These are phyloP conservation scores for Talaromyces sp. DNA, from an alignment of 2,329 filamentous ascomycete genomes.

Conservation along the genomic window DNA sequence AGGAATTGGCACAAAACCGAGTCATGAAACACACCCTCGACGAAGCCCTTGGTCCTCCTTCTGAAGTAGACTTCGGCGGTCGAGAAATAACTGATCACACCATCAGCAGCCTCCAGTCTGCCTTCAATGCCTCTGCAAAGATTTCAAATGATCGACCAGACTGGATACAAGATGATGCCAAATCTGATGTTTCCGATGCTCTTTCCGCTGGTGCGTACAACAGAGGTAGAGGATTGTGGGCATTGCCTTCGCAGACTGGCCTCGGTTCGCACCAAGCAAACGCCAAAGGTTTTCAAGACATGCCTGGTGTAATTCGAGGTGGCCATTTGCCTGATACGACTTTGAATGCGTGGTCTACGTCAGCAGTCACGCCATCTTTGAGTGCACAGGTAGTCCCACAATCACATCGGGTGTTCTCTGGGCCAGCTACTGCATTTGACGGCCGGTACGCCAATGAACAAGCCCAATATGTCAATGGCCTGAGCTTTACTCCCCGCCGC, in stretches of 20 bases:
- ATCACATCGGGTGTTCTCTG: constrained; percentile 30
- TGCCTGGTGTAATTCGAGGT: constrained; percentile 15
- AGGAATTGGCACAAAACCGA: constrained; percentile 56
- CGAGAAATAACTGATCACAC: constrained; percentile 48
- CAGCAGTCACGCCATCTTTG: neutral
- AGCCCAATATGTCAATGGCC: constrained; percentile 20
- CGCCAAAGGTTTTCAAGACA: constrained; percentile 25
- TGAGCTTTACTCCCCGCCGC: constrained; percentile 22
- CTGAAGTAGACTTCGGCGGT: constrained; percentile 46
- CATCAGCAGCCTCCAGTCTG: constrained; percentile 45
- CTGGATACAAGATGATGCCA: constrained; percentile 42
- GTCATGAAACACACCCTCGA: constrained; percentile 58
- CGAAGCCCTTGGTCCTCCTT: constrained; percentile 51
- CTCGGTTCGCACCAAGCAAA: constrained; percentile 18
- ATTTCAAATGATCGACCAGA: constrained; percentile 37
- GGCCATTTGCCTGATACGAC: constrained; percentile 20
- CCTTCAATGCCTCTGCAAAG: constrained; percentile 48
- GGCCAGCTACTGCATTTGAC: constrained; percentile 26
- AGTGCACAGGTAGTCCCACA: constrained; percentile 28
- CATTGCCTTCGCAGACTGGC: constrained; percentile 18
- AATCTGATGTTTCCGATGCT: constrained; percentile 40
- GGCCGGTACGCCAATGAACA: constrained; percentile 27
- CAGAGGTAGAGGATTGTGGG: constrained; percentile 30
- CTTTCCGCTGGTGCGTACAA: constrained; percentile 38
- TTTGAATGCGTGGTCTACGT: constrained; percentile 1